Evolutionary conservation across 1,284 basidiomycete species (phyloP), one percentile per base, ranked within the genome.

Genomic region (Thecaphora thlaspeos): DNA sequence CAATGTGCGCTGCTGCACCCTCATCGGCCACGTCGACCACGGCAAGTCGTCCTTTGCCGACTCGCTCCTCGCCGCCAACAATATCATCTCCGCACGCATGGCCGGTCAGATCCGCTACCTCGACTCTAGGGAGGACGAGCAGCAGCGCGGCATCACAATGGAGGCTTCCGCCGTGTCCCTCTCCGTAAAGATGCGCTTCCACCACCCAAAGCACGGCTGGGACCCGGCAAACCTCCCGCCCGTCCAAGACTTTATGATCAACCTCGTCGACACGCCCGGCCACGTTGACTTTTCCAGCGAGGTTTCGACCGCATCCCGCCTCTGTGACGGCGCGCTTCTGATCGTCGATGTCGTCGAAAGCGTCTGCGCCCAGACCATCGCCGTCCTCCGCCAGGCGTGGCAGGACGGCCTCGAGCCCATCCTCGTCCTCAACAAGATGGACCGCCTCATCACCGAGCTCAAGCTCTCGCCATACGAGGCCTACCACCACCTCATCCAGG

Each of bases 241-340:
- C 3, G 60, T 70, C 22, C 52, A 85, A 61, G 83, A 79, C 86
- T 93, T 88, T 79, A 83, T 86, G 49, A 84, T 93, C 66, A 97
- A 97, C 78, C 88, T 98, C 82, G 94, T 98, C 70, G 95, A 99
- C 79, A 98, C 95, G 0, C 95, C 95, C 3, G 95, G 95, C 2
- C 95, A 99, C 80, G 93, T 98, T 39, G 95, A 98, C 80, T 99
- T 99, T 69, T 94, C 92, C 0, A 90, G 87, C 52, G 95, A 98
- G 77, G 95, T 98, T 0, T 96, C 93, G 0, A 90, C 90, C 1
- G 92, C 94, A 11, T 90, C 91, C 10, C 83, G 94, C 41, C 79
- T 99, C 24, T 96, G 92, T 72, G 95, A 98, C 77, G 95, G 95
- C 22, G 91, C 93, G 5, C 82, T 99, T 8, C 89, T 98, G 26